Evolutionary conservation across 805 yeast genomes (phyloP).

Genomic region (Nakazawaea peltata): DNA sequence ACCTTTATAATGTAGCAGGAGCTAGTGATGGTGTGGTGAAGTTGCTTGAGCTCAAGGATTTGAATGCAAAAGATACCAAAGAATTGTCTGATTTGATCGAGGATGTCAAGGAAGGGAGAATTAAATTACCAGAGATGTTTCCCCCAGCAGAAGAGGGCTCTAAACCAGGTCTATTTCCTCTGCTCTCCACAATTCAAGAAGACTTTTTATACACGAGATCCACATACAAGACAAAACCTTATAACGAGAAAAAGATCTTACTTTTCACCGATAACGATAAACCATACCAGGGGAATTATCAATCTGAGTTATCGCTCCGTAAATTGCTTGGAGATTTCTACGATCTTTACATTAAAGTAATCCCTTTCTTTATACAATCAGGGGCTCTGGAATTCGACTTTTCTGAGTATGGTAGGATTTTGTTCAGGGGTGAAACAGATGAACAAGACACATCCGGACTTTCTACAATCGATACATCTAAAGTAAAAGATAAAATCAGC

Average conservation of each 20-base stretch:
- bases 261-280: conserved; percentile 69
- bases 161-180: too few species aligned
- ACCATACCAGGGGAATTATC: conserved; percentile 42
- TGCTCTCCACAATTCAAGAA: conserved; percentile 43
- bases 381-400: too few species aligned
- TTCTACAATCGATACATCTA: too few species aligned
- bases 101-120: conserved; percentile 25
- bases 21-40: conserved; percentile 36
- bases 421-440: conserved; percentile 9
- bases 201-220: conserved; percentile 35
- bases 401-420: conserved; percentile 43
- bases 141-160: conserved; percentile 16
- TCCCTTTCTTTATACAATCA: conserved; percentile 60
- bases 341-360: conserved; percentile 41
- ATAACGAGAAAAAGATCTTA: conserved; percentile 52
- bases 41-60: conserved; percentile 43
- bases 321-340: conserved; percentile 54
- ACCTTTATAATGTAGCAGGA: conserved; percentile 43
- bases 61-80: conserved; percentile 54
- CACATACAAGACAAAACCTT: conserved; percentile 27
- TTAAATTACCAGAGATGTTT: conserved; percentile 19
- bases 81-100: conserved; percentile 39
- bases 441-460: too few species aligned
- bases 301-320: conserved; percentile 39
- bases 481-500: too few species aligned